Evolutionary conservation across 2,329 filamentous ascomycete species (phyloP).

Genomic region (Exophiala oligosperma): DNA sequence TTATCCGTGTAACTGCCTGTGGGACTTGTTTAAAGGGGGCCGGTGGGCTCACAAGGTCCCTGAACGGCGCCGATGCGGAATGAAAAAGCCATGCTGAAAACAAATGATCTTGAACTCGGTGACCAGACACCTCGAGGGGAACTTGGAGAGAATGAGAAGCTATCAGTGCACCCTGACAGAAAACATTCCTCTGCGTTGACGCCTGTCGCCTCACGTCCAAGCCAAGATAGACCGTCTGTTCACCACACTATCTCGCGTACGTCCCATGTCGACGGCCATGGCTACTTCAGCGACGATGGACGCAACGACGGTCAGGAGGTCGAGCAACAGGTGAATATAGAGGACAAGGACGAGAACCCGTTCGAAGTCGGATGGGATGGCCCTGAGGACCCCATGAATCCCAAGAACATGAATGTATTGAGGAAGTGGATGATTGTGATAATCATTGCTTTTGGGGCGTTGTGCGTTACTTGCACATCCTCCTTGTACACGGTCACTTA

Average conservation of each 20-base stretch:
- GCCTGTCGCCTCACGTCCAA: constrained; percentile 17
- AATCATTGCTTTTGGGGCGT: constrained; percentile 70
- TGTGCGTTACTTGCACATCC: constrained; percentile 85
- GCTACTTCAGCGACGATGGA: constrained; percentile 17
- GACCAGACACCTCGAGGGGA: not conserved
- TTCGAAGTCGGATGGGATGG: constrained; percentile 72
- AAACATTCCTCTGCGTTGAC: constrained; percentile 11
- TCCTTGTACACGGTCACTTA: constrained; percentile 91
- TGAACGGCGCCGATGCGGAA: too few species aligned
- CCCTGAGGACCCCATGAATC: constrained; percentile 71
- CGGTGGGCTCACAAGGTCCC: too few species aligned
- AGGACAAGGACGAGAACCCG: constrained; percentile 11
- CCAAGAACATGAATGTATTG: constrained; percentile 64
- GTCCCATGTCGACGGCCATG: constrained; percentile 30
- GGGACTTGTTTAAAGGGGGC: too few species aligned
- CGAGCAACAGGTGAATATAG: constrained; percentile 8
- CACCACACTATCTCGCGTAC: constrained; percentile 25
- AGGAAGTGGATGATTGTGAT: constrained; percentile 78
- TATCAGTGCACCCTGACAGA: constrained; percentile 1
- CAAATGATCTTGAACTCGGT: too few species aligned
- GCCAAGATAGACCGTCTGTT: constrained; percentile 9
- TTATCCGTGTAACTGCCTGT: too few species aligned
- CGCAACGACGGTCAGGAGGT: constrained; percentile 6
- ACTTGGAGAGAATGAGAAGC: constrained; percentile 10
- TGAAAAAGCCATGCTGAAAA: not conserved